These are phyloP conservation scores for Zygosaccharomyces siamensis DNA, from an alignment of 805 yeast genomes.

Conservation along the genomic window DNA sequence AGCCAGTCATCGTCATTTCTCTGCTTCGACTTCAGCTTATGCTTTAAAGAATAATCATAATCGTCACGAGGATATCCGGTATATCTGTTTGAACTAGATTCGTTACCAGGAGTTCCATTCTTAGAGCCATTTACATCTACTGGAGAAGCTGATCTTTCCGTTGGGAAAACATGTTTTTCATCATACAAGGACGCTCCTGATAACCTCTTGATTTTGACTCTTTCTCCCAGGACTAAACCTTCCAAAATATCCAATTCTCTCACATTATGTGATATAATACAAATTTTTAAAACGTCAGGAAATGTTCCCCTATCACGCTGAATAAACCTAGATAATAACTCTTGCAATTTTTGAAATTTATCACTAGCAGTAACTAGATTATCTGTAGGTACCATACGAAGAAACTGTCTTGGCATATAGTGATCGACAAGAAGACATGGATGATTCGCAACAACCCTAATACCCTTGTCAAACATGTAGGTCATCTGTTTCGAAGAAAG, in stretches of 20 bases:
- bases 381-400: slow-evolving; percentile 61
- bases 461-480: slow-evolving; percentile 34
- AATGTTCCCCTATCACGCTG: slow-evolving; percentile 12
- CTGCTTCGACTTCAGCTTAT: slow-evolving; percentile 10
- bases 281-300: slow-evolving; percentile 21
- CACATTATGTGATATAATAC: slow-evolving; percentile 54
- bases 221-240: slow-evolving; percentile 69
- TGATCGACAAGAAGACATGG: slow-evolving; percentile 73
- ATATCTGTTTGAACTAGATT: slow-evolving; percentile 13
- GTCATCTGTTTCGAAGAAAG: slow-evolving; percentile 37
- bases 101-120: slow-evolving; percentile 11
- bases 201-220: slow-evolving; percentile 57
- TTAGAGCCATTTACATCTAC: slow-evolving; percentile 8
- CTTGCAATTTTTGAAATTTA: slow-evolving; percentile 53
- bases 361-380: slow-evolving; percentile 51
- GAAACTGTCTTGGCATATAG: slow-evolving; percentile 64
- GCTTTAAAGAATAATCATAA: slow-evolving; percentile 24
- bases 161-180: slow-evolving; percentile 21
- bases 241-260: slow-evolving; percentile 77
- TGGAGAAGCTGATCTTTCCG: neutral
- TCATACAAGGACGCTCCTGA: slow-evolving; percentile 59
- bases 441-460: slow-evolving; percentile 53
- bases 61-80: slow-evolving; percentile 27
- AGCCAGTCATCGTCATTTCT: slow-evolving; percentile 32
- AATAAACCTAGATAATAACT: slow-evolving; percentile 33